These are phyloP conservation scores for Rhipidocladum racemiflorum DNA, from an alignment of 176 grass and related monocot genomes.

Conservation along the genomic window DNA sequence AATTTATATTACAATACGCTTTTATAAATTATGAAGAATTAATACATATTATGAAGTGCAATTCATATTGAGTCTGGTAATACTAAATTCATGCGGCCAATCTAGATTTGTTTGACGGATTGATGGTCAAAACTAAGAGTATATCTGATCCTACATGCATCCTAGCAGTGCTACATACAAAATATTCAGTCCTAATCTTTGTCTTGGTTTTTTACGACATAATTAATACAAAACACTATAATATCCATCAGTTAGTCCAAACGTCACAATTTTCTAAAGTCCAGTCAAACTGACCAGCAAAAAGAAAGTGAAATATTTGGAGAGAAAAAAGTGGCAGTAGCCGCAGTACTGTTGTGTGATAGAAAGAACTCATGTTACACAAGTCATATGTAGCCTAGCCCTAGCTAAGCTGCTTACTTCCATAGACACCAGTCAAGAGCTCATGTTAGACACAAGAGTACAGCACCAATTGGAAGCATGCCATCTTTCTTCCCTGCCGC, in stretches of 20 bases:
- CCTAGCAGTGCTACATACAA: background rate
- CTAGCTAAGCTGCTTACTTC: background rate
- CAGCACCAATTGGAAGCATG: background rate
- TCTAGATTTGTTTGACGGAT: background rate
- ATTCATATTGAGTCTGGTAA: background rate
- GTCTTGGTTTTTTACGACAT: background rate
- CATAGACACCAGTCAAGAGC: background rate
- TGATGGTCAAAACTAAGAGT: background rate
- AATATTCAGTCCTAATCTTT: background rate
- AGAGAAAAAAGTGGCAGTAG: background rate
- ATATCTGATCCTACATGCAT: background rate
- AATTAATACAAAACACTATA: background rate
- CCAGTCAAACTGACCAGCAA: background rate
- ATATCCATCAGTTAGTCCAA: background rate
- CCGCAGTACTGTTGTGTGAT: background rate
- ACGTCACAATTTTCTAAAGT: background rate
- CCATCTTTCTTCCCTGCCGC: background rate
- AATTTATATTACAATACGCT: background rate
- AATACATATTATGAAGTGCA: background rate
- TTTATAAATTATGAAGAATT: background rate
- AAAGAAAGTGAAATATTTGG: background rate
- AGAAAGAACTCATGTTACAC: background rate
- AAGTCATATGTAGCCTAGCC: background rate
- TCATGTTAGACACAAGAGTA: too few species aligned
- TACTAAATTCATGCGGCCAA: background rate